These are phyloP conservation scores for Orobanche coerulescens DNA, from an alignment of 257 asterid genomes.

Conservation along the genomic window DNA sequence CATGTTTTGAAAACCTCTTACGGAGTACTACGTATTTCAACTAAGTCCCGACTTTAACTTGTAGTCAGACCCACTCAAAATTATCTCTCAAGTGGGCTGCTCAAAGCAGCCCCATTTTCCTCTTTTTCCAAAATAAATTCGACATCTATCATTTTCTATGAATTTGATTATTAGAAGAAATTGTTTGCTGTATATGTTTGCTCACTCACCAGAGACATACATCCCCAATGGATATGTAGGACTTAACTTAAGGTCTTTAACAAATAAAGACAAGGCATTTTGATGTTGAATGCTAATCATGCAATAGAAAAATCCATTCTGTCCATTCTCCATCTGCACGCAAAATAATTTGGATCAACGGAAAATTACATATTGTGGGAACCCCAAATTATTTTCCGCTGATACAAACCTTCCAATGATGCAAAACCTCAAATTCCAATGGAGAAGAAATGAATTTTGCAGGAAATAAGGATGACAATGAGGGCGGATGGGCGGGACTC, in stretches of 20 bases:
- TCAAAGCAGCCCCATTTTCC: no score
- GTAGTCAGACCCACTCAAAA: no score
- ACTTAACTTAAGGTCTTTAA: neutral
- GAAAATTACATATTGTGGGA: conserved; percentile 11
- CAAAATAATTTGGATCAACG: conserved; percentile 21
- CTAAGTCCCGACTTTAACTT: no score
- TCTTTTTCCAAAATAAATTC: no score
- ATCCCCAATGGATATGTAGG: neutral
- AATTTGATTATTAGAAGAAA: neutral
- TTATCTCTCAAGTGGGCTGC: no score
- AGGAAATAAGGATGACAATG: no score
- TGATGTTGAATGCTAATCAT: conserved; percentile 28
- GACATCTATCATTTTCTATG: neutral
- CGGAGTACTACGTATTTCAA: no score
- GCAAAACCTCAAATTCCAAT: no score
- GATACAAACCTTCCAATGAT: neutral
- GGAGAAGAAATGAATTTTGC: no score
- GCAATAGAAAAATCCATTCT: conserved; percentile 19
- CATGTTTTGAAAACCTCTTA: no score
- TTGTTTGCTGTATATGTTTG: neutral
- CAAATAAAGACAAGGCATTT: conserved; percentile 24
- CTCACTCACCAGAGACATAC: conserved; percentile 12
- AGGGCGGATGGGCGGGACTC: no score
- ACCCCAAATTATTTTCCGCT: neutral
- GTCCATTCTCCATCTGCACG: conserved; percentile 24